Evolutionary conservation across 768 basidiomycete species (phyloP), one percentile per base, ranked within the genome.

Genomic region (Fibroporia radiculosa): DNA sequence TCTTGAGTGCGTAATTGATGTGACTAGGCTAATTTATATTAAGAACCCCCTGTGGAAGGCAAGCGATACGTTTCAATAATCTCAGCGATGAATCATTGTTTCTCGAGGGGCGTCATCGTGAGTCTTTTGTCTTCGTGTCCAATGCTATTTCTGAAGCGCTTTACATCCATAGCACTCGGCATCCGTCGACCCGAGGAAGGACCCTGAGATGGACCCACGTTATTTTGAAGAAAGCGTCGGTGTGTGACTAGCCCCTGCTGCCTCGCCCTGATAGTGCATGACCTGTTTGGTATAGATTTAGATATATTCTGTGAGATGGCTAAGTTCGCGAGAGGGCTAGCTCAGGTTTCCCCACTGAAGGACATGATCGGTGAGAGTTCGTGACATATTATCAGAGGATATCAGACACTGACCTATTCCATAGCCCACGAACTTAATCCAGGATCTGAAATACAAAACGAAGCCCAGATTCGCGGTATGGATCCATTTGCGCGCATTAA

Each of bases 21-120:
- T n/a, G n/a, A n/a, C n/a, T n/a, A n/a, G n/a, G n/a, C n/a, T n/a
- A n/a, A n/a, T n/a, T n/a, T n/a, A n/a, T n/a, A n/a, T n/a, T 4
- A 25, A 69, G 68, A 62, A 28, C 54, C 59, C 0, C 65, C 68
- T 0, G 62, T 61, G 45, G 50, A 63, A 0, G 68, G 67, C 1
- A 72, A 71, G 52, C 63, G 57, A 16, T 77, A 77, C 50, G 34
- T 71, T 19, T 66, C 69, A 0, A 33, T 75, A 13, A 36, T 62
- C 5, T 54, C 52, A 5, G 60, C 62, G 1, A 50, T 65, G n/a
- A 71, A 72, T 43, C 70, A 77, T 39, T 63, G 64, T 1, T 66
- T 74, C 49, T 73, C 71, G 8, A 59, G 74, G 10, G 76, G 77
- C 1, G 64, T 69, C 0, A 70, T 78, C 45, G 74, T 74, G 40